A percentile compares a stretch with the other conserved stretches of the same genome.
These are phyloP conservation scores for Galeopsis tetrahit DNA, from an alignment of 257 asterid species.

Conservation along the genomic window DNA sequence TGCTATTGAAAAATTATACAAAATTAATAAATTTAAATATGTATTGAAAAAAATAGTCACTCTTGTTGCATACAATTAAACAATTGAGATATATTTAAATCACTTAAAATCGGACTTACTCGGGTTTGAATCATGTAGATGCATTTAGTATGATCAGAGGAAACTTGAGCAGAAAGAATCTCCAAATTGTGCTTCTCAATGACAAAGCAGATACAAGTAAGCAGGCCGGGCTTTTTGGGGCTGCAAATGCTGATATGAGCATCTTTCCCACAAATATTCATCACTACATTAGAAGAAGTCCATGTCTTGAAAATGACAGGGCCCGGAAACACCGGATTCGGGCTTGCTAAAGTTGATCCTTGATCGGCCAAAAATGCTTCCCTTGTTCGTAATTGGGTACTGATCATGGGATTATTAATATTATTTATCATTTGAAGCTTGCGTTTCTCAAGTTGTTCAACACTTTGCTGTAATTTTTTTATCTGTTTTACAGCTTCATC, in stretches of 20 bases:
- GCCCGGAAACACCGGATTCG: slow-evolving; percentile 28
- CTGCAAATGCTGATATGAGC: slow-evolving; percentile 66
- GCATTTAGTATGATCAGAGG: slow-evolving; percentile 40
- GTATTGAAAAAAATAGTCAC: too few relatives aligned
- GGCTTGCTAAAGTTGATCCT: slow-evolving; percentile 39
- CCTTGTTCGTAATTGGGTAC: slow-evolving; percentile 31
- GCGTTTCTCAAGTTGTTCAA: slow-evolving; percentile 47
- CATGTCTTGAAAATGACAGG: slow-evolving; percentile 53
- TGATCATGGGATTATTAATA: slow-evolving; percentile 12
- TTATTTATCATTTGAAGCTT: slow-evolving; percentile 44
- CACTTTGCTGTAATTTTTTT: slow-evolving; percentile 42
- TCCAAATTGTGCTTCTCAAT: slow-evolving; percentile 62
- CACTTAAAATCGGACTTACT: slow-evolving; percentile 38
- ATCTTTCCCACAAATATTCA: slow-evolving; percentile 55
- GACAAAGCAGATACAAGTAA: slow-evolving; percentile 49
- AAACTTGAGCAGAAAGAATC: slow-evolving; percentile 53
- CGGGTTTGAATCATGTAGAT: slow-evolving; percentile 63
- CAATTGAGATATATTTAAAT: too few relatives aligned
- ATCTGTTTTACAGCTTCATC: slow-evolving; percentile 69
- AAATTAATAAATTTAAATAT: not conserved
- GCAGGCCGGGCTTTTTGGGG: slow-evolving; percentile 47
- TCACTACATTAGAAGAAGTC: slow-evolving; percentile 58
- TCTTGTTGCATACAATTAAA: too few relatives aligned
- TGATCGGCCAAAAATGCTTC: slow-evolving; percentile 59
- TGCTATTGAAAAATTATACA: not conserved